Percentiles rank a stretch among this genome's conserved stretches.
Conservation (phyloP, 805 yeast genomes). For the Kregervanrija fluxuum region DNA sequence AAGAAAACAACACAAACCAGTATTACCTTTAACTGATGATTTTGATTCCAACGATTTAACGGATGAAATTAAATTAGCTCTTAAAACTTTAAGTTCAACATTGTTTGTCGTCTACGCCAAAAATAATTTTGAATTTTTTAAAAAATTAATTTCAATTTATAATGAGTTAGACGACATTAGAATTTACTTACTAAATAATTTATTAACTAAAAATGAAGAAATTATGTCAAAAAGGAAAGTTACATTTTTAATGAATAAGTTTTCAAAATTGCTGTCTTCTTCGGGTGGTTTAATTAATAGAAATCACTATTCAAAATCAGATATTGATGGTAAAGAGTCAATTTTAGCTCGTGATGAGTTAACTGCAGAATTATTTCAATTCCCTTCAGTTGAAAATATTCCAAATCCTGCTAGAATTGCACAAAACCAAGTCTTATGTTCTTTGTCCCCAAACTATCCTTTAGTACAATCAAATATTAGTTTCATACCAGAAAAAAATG, state of each 20-base stretch:
- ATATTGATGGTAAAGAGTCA: conserved; percentile 51
- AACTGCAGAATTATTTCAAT: conserved; percentile 47
- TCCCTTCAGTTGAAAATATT: conserved; percentile 11
- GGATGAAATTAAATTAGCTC: conserved; percentile 51
- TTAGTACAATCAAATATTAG: conserved; percentile 26
- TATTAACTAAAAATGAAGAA: conserved; percentile 50
- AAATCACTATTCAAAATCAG: conserved; percentile 16
- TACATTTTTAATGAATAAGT: conserved; percentile 45
- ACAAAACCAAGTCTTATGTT: conserved; percentile 59
- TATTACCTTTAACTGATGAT: conserved; percentile 43
- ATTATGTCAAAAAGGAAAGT: conserved; percentile 42
- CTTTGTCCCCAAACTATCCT: conserved; percentile 70
- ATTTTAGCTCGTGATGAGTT: conserved; percentile 55
- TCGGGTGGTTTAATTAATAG: conserved; percentile 30
- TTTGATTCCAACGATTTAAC: conserved; percentile 37
- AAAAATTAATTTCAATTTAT: conserved; percentile 46
- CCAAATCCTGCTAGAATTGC: conserved; percentile 54
- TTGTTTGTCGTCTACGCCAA: conserved; percentile 64
- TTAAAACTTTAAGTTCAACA: conserved; percentile 53
- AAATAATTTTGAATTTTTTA: conserved; percentile 59
- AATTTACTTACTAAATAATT: conserved; percentile 40
- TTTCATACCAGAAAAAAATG: conserved; percentile 39
- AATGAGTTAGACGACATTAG: conserved; percentile 52
- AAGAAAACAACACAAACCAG: conserved; percentile 32
- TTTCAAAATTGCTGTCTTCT: conserved; percentile 52